These are phyloP conservation scores for Dovyalis caffra DNA, from an alignment of 345 rosid species.

Conservation along the genomic window DNA sequence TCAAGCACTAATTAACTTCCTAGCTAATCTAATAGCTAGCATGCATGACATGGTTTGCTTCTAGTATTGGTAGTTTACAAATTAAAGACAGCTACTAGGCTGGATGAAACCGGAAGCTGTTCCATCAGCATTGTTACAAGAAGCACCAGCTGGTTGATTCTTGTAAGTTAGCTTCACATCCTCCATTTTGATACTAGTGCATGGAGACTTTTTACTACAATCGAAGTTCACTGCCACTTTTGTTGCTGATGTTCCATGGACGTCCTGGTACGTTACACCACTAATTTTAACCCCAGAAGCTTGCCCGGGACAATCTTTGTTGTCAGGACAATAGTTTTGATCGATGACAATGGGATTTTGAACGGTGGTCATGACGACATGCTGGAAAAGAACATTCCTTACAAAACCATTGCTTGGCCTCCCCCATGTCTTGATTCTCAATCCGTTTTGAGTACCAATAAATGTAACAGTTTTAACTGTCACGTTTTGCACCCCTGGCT, in stretches of 20 bases:
- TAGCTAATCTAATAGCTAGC: background rate
- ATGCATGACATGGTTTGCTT: background rate
- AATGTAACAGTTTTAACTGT: conserved; percentile 39
- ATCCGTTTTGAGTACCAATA: conserved; percentile 47
- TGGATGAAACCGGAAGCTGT: conserved; percentile 38
- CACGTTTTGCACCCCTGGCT: conserved; percentile 50
- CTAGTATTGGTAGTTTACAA: background rate
- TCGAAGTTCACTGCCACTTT: conserved; percentile 60
- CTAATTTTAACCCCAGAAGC: conserved; percentile 58
- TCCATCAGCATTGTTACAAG: conserved; percentile 57
- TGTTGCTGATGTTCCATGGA: conserved; percentile 65
- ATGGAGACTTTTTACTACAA: conserved; percentile 53
- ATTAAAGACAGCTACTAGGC: conserved; percentile 32
- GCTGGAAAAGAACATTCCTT: conserved; percentile 51
- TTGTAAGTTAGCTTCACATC: conserved; percentile 49
- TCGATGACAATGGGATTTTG: conserved; percentile 62
- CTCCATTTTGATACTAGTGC: conserved; percentile 43
- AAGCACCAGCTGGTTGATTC: conserved; percentile 44
- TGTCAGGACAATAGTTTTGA: conserved; percentile 61
- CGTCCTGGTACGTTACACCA: conserved; percentile 47
- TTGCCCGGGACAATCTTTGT: conserved; percentile 48
- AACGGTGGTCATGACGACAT: conserved; percentile 47
- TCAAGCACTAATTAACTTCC: background rate
- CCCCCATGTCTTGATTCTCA: conserved; percentile 73
- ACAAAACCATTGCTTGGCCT: conserved; percentile 58